These are phyloP conservation scores for Globisporangium sylvaticum DNA, from an alignment of 352 stramenopile genomes.

Conservation along the genomic window DNA sequence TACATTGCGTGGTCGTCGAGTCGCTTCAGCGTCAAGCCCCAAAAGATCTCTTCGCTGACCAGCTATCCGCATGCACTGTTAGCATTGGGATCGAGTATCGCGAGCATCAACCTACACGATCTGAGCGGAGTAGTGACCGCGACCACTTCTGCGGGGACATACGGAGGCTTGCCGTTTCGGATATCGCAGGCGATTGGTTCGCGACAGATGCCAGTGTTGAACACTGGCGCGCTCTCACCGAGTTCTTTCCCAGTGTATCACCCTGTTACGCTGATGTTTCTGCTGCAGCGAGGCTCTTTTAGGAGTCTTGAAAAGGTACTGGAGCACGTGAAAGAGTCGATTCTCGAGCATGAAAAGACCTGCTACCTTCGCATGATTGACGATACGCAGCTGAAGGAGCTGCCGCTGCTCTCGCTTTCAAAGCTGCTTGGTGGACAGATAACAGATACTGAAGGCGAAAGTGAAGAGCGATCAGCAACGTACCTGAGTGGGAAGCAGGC, in stretches of 20 bases:
- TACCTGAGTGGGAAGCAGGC: slow-evolving; percentile 37
- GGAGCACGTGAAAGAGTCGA: slow-evolving; percentile 46
- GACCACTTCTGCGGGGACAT: slow-evolving; percentile 1
- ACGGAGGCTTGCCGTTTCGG: slow-evolving; percentile 13
- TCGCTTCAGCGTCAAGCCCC: slow-evolving; percentile 50
- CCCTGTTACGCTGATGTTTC: slow-evolving; percentile 63
- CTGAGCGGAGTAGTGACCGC: slow-evolving; percentile 22
- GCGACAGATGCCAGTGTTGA: background rate
- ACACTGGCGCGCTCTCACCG: slow-evolving; percentile 11
- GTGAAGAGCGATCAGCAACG: slow-evolving; percentile 32
- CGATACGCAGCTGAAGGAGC: slow-evolving; percentile 33
- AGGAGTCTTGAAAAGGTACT: slow-evolving; percentile 50
- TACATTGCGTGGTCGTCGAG: slow-evolving; percentile 55
- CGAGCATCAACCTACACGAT: slow-evolving; percentile 55
- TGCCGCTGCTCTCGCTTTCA: slow-evolving; percentile 54
- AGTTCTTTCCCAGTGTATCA: slow-evolving; percentile 37
- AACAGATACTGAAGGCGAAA: slow-evolving; percentile 2
- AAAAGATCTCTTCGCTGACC: slow-evolving; percentile 44
- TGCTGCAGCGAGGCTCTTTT: slow-evolving; percentile 67
- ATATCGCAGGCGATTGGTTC: slow-evolving; percentile 7
- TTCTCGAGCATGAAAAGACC: slow-evolving; percentile 67
- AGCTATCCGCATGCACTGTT: slow-evolving; percentile 53
- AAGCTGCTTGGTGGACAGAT: slow-evolving; percentile 29
- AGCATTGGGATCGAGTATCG: slow-evolving; percentile 42
- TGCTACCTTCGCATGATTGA: slow-evolving; percentile 79